phyloP scores from a whole-genome alignment of 1,139 yeast species.

The Hemisphaericaspora subhashii region DNA sequence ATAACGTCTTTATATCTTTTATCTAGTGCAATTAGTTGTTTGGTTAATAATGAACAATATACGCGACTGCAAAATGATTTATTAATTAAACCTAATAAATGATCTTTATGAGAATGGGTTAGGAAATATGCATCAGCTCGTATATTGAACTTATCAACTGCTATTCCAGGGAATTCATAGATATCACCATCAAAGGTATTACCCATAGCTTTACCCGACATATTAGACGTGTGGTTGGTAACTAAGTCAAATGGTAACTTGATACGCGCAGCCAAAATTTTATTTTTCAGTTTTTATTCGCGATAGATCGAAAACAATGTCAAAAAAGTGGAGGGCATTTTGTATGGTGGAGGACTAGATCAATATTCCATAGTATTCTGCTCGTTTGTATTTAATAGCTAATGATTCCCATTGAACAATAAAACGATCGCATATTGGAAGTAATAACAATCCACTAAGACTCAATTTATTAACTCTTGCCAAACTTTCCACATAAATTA shows the following conservation, averaged over 20 bases:
- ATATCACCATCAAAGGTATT: slow-evolving; percentile 17
- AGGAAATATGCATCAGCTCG: slow-evolving; percentile 34
- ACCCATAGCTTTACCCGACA: slow-evolving; percentile 8
- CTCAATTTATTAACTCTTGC: slow-evolving; percentile 82
- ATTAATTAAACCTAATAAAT: slow-evolving; percentile 48
- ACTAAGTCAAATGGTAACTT: background rate
- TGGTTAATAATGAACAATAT: slow-evolving; percentile 52
- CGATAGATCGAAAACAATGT: background rate
- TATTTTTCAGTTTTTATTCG: background rate
- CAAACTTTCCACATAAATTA: slow-evolving; percentile 81
- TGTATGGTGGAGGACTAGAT: slow-evolving; percentile 39
- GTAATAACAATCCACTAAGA: slow-evolving; percentile 67
- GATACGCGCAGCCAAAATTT: slow-evolving; percentile 2
- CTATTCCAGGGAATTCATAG: slow-evolving; percentile 35
- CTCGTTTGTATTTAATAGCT: slow-evolving; percentile 51
- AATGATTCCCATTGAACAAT: slow-evolving; percentile 90
- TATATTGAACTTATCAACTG: slow-evolving; percentile 46
- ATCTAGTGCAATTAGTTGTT: slow-evolving; percentile 28
- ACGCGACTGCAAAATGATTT: slow-evolving; percentile 41
- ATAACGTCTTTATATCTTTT: slow-evolving; percentile 22
- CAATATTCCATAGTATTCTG: slow-evolving; percentile 77
- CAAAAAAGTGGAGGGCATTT: background rate
- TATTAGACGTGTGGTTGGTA: background rate
- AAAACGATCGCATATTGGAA: slow-evolving; percentile 73
- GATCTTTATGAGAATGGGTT: slow-evolving; percentile 61